Evolutionary conservation across 192 early-diverging fungal genomes (phyloP).

Genomic region (Entomortierella parvispora): DNA sequence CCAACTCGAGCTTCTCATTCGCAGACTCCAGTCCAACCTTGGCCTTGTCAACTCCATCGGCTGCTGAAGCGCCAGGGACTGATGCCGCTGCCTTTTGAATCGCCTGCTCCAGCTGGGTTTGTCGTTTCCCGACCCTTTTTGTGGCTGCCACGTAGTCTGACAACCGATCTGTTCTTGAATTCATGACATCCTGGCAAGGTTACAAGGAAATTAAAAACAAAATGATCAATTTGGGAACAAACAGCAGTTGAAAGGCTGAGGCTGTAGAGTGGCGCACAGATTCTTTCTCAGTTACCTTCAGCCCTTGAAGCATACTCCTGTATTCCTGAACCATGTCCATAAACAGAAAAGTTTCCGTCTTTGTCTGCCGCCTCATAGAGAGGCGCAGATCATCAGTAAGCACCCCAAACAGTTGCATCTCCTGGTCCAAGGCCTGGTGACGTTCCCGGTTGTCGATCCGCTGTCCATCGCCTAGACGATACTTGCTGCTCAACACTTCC

Average conservation of each 20-base stretch:
- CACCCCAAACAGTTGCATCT: conserved; percentile 63
- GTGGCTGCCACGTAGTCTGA: conserved; percentile 58
- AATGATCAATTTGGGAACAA: not conserved
- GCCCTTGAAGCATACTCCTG: conserved; percentile 56
- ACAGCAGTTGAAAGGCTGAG: not conserved
- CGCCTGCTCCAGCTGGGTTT: conserved; percentile 48
- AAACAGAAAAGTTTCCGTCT: conserved; percentile 56
- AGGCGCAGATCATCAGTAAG: conserved; percentile 60
- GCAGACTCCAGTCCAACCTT: conserved; percentile 37
- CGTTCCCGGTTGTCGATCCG: conserved; percentile 53
- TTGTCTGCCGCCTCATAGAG: conserved; percentile 54
- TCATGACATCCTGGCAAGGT: conserved; percentile 54
- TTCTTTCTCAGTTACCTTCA: conserved; percentile 47
- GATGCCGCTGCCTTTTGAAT: conserved; percentile 18
- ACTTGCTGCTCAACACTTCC: conserved; percentile 61
- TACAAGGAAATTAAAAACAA: not conserved
- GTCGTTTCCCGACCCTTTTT: conserved; percentile 55
- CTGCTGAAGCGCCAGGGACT: conserved; percentile 3
- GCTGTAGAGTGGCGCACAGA: not conserved
- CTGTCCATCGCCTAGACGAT: conserved; percentile 57
- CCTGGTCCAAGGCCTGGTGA: conserved; percentile 55
- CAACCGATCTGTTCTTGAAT: conserved; percentile 56
- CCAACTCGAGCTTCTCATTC: conserved; percentile 20
- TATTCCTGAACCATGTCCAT: conserved; percentile 62
- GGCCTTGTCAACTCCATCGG: conserved; percentile 23